Evolutionary conservation across 2,329 filamentous ascomycete species (phyloP).

Genomic region (Xylariaceae sp.): DNA sequence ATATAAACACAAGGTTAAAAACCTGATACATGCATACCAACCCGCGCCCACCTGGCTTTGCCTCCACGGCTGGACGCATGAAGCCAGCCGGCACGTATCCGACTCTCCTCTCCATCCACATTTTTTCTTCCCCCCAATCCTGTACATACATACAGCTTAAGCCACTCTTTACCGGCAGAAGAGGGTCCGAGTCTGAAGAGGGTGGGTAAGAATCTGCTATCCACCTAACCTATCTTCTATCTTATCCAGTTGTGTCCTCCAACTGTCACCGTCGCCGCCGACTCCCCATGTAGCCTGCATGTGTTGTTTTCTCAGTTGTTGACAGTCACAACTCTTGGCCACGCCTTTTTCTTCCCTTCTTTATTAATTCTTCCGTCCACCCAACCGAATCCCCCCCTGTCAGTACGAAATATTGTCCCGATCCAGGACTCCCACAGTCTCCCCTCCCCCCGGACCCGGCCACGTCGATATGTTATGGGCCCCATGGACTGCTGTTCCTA

Average conservation of each 20-base stretch:
- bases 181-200: slow-evolving; percentile 14
- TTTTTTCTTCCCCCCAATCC: slow-evolving; percentile 5
- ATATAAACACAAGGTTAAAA: neutral
- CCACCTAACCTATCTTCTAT: neutral
- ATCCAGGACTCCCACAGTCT: neutral
- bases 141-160: slow-evolving; percentile 1
- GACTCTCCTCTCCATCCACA: slow-evolving; percentile 14
- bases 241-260: neutral
- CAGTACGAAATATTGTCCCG: slow-evolving; percentile 1
- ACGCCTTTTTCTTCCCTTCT: neutral
- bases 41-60: neutral
- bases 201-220: slow-evolving; percentile 12
- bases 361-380: slow-evolving; percentile 1
- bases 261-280: neutral
- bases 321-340: slow-evolving; percentile 1
- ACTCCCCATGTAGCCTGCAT: slow-evolving; percentile 12
- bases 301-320: slow-evolving; percentile 12
- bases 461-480: slow-evolving; percentile 46
- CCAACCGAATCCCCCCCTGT: slow-evolving; percentile 3
- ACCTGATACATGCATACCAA: neutral
- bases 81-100: neutral
- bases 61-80: neutral
- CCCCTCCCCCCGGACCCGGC: slow-evolving; percentile 22
- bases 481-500: slow-evolving; percentile 43
- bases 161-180: slow-evolving; percentile 5